phyloP scores from a whole-genome alignment of 768 basidiomycete species.

The Rhodotorula taiwanensis region DNA sequence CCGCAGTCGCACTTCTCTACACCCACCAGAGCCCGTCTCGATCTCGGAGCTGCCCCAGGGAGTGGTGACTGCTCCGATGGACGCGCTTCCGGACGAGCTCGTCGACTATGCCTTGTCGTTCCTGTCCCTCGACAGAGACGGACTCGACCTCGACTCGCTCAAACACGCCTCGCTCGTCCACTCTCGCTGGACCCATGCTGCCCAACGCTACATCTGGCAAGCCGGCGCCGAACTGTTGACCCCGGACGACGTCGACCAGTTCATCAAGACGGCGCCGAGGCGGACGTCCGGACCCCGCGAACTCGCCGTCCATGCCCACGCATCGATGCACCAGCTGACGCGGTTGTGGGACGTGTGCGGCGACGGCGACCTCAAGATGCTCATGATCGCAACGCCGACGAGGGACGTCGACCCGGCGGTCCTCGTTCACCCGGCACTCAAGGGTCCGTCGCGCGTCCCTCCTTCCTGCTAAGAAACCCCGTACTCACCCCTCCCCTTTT shows the following conservation, averaged over 20 bases:
- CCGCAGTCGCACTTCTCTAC: no score
- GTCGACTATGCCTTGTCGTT: not conserved
- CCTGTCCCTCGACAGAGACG: not conserved
- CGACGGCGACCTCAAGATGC: not conserved
- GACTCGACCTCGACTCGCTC: slow-evolving; percentile 8
- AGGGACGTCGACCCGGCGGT: not conserved
- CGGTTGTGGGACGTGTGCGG: not conserved
- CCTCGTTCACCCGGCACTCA: not conserved
- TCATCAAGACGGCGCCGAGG: not conserved
- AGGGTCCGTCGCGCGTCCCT: not conserved
- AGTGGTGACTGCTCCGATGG: not conserved
- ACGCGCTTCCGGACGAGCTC: slow-evolving; percentile 3
- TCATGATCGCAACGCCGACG: not conserved
- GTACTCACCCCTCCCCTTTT: no score
- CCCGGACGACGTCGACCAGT: slow-evolving; percentile 3
- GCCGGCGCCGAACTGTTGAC: slow-evolving; percentile 4
- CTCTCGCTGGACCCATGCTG: slow-evolving; percentile 1
- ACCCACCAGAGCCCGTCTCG: no score
- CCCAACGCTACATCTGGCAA: slow-evolving; percentile 10
- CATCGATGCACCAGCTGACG: not conserved
- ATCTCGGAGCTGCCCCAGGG: no score
- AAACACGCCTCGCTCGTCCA: slow-evolving; percentile 17
- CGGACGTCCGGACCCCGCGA: slow-evolving; percentile 9
- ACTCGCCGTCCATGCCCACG: not conserved
- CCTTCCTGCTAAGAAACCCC: not conserved